Conservation (phyloP, 2,329 filamentous ascomycete genomes). For the Aspergillus hortae region DNA sequence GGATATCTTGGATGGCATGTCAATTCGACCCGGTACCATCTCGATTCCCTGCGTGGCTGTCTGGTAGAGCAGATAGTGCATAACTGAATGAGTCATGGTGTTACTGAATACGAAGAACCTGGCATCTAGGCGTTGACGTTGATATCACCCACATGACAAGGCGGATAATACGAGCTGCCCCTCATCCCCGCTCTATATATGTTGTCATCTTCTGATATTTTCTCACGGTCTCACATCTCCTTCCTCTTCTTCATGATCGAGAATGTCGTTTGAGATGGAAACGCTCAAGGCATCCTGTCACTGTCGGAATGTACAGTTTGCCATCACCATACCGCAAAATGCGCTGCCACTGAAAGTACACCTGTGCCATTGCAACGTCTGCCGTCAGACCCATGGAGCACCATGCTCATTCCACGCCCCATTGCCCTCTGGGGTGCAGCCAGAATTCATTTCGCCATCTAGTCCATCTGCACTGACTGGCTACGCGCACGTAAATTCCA, state of each 20-base stretch:
- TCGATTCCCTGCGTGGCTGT: background rate
- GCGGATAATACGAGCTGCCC: background rate
- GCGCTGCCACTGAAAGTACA: conserved; percentile 37
- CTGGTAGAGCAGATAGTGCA: background rate
- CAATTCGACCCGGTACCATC: background rate
- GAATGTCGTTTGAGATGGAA: background rate
- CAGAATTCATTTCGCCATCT: conserved; percentile 22
- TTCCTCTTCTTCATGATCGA: background rate
- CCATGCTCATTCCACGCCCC: conserved; percentile 22
- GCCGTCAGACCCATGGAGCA: conserved; percentile 40
- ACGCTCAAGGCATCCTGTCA: conserved; percentile 23
- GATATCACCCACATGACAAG: background rate
- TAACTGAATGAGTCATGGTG: too few relatives aligned
- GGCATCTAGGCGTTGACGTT: background rate
- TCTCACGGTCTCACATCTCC: background rate
- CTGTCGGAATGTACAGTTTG: conserved; percentile 25
- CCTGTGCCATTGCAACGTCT: conserved; percentile 46
- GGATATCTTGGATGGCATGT: background rate
- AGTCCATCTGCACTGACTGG: conserved; percentile 14
- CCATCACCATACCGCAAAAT: conserved; percentile 30
- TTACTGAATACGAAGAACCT: background rate
- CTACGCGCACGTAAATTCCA: conserved; percentile 29
- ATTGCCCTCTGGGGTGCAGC: conserved; percentile 17
- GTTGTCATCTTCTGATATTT: background rate
- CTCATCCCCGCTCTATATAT: background rate